These are phyloP conservation scores for Lentinula sp. DNA, from an alignment of 768 basidiomycete species.

Conservation along the genomic window DNA sequence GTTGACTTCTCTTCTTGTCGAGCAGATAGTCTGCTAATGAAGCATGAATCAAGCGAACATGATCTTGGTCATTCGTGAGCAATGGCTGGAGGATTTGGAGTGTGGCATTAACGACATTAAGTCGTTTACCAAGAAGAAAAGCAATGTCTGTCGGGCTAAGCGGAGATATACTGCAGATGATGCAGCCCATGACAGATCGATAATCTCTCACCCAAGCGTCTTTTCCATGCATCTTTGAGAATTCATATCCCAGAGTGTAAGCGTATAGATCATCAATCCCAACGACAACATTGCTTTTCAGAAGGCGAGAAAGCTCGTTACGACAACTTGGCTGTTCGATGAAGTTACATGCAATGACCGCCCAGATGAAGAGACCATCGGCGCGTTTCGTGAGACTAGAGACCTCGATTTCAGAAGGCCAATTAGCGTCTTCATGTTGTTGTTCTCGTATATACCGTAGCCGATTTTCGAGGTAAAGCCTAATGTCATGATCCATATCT, in stretches of 20 bases:
- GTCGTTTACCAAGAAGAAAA: background rate
- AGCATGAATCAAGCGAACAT: background rate
- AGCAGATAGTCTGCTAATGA: background rate
- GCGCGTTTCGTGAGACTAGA: background rate
- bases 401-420: background rate
- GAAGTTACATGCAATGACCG: background rate
- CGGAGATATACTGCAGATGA: background rate
- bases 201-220: background rate
- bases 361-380: constrained; percentile 1
- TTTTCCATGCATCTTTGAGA: background rate
- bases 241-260: background rate
- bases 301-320: background rate
- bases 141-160: background rate
- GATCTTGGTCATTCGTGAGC: background rate
- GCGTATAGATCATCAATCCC: background rate
- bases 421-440: background rate
- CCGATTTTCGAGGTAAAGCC: background rate
- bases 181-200: background rate
- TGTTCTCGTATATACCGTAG: background rate
- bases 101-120: background rate
- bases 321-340: constrained; percentile 2
- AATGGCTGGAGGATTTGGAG: background rate
- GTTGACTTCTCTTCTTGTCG: background rate
- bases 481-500: background rate
- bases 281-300: background rate